Evolutionary conservation across 441 rosid species (phyloP).

Genomic region (Bocquillonia castaneifolia): DNA sequence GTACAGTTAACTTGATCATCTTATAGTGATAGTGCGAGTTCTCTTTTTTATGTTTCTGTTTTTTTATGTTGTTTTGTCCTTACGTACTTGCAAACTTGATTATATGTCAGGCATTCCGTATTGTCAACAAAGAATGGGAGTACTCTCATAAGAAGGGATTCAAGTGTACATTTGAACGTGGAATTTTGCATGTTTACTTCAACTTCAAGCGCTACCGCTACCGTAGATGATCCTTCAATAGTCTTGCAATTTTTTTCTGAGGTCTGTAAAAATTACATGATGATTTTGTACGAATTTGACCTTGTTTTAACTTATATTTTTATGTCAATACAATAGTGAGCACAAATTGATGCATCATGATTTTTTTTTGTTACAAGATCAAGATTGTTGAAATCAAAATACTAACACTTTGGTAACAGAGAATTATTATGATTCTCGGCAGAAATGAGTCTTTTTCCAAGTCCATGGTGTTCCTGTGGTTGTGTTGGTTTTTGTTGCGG

Average conservation of each 20-base stretch:
- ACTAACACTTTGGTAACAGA: too few species aligned
- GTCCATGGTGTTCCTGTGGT: too few species aligned
- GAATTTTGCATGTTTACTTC: constrained; percentile 79
- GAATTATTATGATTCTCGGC: too few species aligned
- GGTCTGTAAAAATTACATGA: not conserved
- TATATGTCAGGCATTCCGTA: constrained; percentile 57
- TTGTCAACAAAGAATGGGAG: constrained; percentile 96
- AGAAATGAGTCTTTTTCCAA: too few species aligned
- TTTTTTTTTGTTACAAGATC: not conserved
- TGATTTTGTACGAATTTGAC: not conserved
- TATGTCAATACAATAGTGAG: not conserved
- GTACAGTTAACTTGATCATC: constrained; percentile 19
- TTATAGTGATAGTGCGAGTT: too few species aligned
- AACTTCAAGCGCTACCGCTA: constrained; percentile 89
- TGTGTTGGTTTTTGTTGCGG: too few species aligned
- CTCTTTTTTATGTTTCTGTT: not conserved
- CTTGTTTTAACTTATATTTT: not conserved
- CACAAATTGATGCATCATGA: not conserved
- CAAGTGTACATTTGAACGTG: constrained; percentile 89
- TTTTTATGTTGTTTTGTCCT: not conserved
- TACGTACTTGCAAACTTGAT: not conserved
- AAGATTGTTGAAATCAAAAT: too few species aligned
- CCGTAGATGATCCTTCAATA: constrained; percentile 47
- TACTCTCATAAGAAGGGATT: constrained; percentile 94
- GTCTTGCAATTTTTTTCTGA: not conserved